phyloP scores from a whole-genome alignment of 768 basidiomycete species.

The Amylocystis lapponica region DNA sequence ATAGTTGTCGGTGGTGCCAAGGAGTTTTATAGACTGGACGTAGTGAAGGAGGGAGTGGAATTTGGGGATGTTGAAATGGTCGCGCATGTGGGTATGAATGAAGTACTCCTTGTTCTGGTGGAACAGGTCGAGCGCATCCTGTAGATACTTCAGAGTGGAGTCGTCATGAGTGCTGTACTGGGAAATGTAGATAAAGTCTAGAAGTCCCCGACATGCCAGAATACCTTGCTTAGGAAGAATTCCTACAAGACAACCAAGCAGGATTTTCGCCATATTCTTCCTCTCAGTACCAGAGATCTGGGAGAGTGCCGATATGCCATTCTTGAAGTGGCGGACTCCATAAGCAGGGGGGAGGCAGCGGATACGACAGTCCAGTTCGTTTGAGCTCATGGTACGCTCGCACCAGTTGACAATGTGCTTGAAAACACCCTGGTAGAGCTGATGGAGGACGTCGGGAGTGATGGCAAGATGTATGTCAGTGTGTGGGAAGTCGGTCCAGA shows the following conservation, averaged over 20 bases:
- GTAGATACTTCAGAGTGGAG: slow-evolving; percentile 8
- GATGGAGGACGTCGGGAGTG: slow-evolving; percentile 16
- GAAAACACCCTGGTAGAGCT: no score
- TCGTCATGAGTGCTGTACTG: slow-evolving; percentile 9
- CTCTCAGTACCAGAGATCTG: slow-evolving; percentile 8
- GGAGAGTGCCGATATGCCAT: slow-evolving; percentile 7
- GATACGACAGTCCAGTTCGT: slow-evolving; percentile 7
- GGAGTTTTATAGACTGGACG: no score
- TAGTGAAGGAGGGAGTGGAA: slow-evolving; percentile 35
- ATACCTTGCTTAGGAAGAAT: not conserved
- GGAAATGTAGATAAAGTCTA: slow-evolving; percentile 16
- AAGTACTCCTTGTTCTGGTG: slow-evolving; percentile 4
- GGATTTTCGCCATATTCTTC: slow-evolving; percentile 3
- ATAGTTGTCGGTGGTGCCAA: no score
- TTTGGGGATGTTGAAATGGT: slow-evolving; percentile 39
- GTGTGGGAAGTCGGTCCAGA: slow-evolving; percentile 12
- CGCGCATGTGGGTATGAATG: slow-evolving; percentile 14
- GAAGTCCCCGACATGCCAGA: slow-evolving; percentile 1
- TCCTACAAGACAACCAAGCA: slow-evolving; percentile 2
- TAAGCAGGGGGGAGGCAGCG: slow-evolving; percentile 5
- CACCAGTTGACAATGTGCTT: slow-evolving; percentile 10
- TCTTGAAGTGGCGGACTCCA: slow-evolving; percentile 8
- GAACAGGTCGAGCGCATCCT: slow-evolving; percentile 7
- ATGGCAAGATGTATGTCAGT: slow-evolving; percentile 12
- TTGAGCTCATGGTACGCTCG: not conserved